Base-by-base conservation (phyloP, 2,329 filamentous ascomycete species). In the Clonostachys solani region DNA sequence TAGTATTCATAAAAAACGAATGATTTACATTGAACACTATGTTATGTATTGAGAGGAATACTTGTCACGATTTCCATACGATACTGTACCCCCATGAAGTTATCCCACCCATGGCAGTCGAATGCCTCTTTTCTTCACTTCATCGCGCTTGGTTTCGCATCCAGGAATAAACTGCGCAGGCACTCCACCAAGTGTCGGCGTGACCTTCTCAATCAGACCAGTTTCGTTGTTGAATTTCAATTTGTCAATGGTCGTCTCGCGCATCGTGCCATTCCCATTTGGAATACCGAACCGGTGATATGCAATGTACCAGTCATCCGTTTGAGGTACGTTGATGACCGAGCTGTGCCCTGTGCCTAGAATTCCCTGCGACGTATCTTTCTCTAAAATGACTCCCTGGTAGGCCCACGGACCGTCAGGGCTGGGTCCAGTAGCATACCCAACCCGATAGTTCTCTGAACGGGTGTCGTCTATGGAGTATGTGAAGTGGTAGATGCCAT, bases 241-340 rank as follows among this genome's bases (percentile, higher is more conserved):
- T 8, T 52, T 50, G 42, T 75, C 73, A 40, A 76, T 66, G 0
- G 69, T 68, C 3, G 63, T 66, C 60, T 75, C 72, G 0, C 72
- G 55, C 43, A 65, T 58, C 4, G 64, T 73, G 1, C 72, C 73
- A 47, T 72, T 62, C 0, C 74, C 73, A 38, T 61, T 56, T 0
- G 73, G 72, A 33, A 75, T 74, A 5, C 54, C 60, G 47, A 76
- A 75, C 3, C 73, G 65, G 50, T 76, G 73, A 43, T 76, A 76
- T 0, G 64, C 72, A 33, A 77, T 74, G 48, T 72, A 74, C 73
- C 73, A 76, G 19, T 74, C 63, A 50, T 76, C 72, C 1, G 71
- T 73, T 0, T 65, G 67, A 0, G 71, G 72, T 3, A 75, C 63
- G 38, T 73, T 72, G 16, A 75, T 52, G 4, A 75, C 64, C 1